Conservation (phyloP, 2,329 filamentous ascomycete genomes). For the Nothomitra cinnamomea region DNA sequence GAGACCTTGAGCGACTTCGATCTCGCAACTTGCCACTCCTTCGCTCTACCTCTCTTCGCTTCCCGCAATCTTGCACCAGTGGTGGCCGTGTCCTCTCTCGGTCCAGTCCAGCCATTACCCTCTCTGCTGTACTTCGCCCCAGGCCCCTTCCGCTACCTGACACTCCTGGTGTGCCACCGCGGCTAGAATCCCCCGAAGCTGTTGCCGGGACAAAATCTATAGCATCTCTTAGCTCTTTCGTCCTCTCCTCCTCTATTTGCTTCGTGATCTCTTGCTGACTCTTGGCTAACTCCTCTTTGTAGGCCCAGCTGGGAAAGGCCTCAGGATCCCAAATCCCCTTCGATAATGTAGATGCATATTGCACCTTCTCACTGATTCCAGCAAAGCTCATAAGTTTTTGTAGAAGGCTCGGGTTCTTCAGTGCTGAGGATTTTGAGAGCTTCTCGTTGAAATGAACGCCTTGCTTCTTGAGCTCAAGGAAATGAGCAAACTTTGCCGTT, state of each 20-base stretch:
- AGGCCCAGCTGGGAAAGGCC: conserved; percentile 33
- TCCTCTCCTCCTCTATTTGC: conserved; percentile 28
- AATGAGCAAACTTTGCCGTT: conserved; percentile 53
- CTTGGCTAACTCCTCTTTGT: conserved; percentile 28
- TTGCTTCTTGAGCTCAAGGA: conserved; percentile 60
- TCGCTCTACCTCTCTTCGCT: conserved; percentile 5
- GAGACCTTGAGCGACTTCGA: conserved; percentile 10
- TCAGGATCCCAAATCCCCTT: conserved; percentile 40
- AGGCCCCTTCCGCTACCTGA: conserved; percentile 6
- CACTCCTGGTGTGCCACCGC: conserved; percentile 8
- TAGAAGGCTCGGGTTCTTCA: conserved; percentile 55
- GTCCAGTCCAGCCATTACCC: conserved; percentile 14
- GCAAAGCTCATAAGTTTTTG: conserved; percentile 59
- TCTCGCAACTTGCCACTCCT: conserved; percentile 1
- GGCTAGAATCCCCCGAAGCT: conserved; percentile 8
- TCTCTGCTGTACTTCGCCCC: conserved; percentile 13
- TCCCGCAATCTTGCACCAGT: conserved; percentile 6
- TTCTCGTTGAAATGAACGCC: conserved; percentile 65
- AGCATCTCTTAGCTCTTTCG: conserved; percentile 21
- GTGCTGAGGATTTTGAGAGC: conserved; percentile 45
- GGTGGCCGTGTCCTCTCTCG: conserved; percentile 10
- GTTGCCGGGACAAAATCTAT: conserved; percentile 24
- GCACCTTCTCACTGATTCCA: conserved; percentile 34
- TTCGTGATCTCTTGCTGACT: conserved; percentile 24
- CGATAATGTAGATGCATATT: conserved; percentile 48